Percentiles rank a stretch among this genome's conserved stretches.
These are phyloP conservation scores for Pichia sp. DNA, from an alignment of 1,139 yeast genomes.

Conservation along the genomic window DNA sequence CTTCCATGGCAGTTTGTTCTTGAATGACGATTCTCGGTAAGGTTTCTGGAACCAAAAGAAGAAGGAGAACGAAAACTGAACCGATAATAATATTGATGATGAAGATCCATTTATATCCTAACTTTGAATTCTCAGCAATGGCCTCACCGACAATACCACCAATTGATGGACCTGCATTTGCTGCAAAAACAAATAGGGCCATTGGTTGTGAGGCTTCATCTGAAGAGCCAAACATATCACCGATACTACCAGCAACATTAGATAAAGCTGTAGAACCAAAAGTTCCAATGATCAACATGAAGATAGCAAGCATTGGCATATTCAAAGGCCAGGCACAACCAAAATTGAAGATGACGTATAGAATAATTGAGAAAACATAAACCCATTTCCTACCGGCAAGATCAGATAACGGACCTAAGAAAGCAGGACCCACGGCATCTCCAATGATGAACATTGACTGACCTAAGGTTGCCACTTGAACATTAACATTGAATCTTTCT, in stretches of 20 bases:
- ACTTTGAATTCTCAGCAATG: constrained; percentile 20
- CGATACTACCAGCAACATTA: constrained; percentile 29
- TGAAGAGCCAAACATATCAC: constrained; percentile 27
- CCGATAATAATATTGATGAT: constrained; percentile 26
- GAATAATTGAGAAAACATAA: constrained; percentile 42
- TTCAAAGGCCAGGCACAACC: constrained; percentile 49
- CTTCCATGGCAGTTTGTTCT: constrained; percentile 23
- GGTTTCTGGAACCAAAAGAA: constrained; percentile 26
- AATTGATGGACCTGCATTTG: constrained; percentile 28
- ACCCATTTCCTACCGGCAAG: constrained; percentile 70
- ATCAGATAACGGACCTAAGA: constrained; percentile 61
- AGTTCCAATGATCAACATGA: constrained; percentile 28
- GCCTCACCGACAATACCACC: constrained; percentile 30
- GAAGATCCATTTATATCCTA: constrained; percentile 27
- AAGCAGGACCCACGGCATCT: constrained; percentile 59
- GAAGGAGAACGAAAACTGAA: constrained; percentile 17
- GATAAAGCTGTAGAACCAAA: constrained; percentile 30
- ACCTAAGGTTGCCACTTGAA: constrained; percentile 28
- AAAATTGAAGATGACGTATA: constrained; percentile 48
- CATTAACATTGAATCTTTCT: constrained; percentile 18
- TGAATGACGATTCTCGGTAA: constrained; percentile 27
- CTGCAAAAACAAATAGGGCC: constrained; percentile 27
- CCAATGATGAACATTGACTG: constrained; percentile 29
- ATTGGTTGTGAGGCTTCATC: constrained; percentile 29
- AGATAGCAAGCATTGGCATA: constrained; percentile 28